Percentiles rank a stretch among this genome's conserved stretches.
Evolutionary conservation across 345 rosid genomes (phyloP).

Genomic region (Rhodomyrtus tomentosa): DNA sequence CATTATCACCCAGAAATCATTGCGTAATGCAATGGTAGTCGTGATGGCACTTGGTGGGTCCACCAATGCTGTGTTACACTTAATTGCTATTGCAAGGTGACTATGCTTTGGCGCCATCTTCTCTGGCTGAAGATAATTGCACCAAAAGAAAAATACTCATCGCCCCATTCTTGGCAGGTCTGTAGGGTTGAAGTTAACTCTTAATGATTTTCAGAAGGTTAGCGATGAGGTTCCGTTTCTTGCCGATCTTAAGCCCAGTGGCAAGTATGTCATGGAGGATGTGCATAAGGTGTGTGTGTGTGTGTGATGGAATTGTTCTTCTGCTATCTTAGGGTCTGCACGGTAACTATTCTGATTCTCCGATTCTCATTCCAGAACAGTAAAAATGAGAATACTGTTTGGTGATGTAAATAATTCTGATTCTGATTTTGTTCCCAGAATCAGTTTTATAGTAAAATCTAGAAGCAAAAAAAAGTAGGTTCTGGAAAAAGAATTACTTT

Average conservation of each 20-base stretch:
- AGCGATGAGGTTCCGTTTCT: conserved; percentile 88
- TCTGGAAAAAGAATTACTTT: no score
- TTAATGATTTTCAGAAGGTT: conserved; percentile 94
- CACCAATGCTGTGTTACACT: conserved; percentile 93
- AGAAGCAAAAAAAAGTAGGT: no score
- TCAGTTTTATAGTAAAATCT: no score
- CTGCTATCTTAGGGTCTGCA: conserved; percentile 2
- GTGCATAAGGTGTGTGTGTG: conserved; percentile 76
- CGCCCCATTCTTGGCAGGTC: conserved; percentile 49
- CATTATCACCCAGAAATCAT: conserved; percentile 68
- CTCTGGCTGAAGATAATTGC: neutral
- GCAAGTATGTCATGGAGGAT: conserved; percentile 97
- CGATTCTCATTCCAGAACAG: no score
- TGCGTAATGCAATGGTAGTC: conserved; percentile 91
- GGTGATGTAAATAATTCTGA: no score
- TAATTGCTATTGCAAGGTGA: conserved; percentile 95
- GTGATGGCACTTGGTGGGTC: conserved; percentile 99
- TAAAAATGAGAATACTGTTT: no score
- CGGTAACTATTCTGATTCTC: no score
- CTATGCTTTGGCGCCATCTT: neutral
- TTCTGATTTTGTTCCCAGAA: no score
- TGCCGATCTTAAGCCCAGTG: conserved; percentile 97
- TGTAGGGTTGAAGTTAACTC: conserved; percentile 79
- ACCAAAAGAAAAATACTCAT: conserved; percentile 6
- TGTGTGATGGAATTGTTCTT: neutral